phyloP scores from a whole-genome alignment of 805 yeast genomes.

The Yamadazyma ubonensis region DNA sequence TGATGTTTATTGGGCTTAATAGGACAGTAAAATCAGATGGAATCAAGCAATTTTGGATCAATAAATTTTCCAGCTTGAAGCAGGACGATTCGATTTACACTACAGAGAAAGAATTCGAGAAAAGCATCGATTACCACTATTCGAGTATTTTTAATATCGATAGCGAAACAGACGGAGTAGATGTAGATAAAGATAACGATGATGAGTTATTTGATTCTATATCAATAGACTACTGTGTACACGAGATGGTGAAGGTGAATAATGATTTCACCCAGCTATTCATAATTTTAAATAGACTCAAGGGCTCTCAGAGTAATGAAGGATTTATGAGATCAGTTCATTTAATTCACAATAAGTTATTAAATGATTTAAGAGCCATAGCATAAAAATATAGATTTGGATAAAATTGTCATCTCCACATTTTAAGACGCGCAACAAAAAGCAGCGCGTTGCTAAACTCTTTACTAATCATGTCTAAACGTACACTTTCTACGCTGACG shows the following conservation, averaged over 20 bases:
- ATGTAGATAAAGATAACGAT: conserved; percentile 17
- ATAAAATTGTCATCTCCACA: conserved; percentile 2
- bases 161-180: conserved; percentile 11
- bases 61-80: conserved; percentile 10
- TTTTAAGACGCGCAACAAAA: conserved; percentile 7
- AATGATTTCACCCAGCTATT: conserved; percentile 12
- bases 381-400: background rate
- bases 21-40: conserved; percentile 16
- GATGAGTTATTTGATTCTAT: conserved; percentile 18
- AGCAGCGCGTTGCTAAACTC: background rate
- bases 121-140: conserved; percentile 26
- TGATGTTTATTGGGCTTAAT: conserved; percentile 20
- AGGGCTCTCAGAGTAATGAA: conserved; percentile 6
- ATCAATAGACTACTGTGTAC: conserved; percentile 12
- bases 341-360: conserved; percentile 11
- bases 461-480: conserved; percentile 8
- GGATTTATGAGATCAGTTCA: conserved; percentile 9
- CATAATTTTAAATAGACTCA: background rate
- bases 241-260: conserved; percentile 8
- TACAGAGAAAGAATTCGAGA: conserved; percentile 13
- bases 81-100: background rate
- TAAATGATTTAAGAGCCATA: conserved; percentile 12
- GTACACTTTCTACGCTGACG: conserved; percentile 2
- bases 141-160: conserved; percentile 25
- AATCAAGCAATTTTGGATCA: conserved; percentile 26